Evolutionary conservation across 148 eudicot species (phyloP), one percentile per base, ranked within the genome.

Genomic region (Rhododendron williamsianum): DNA sequence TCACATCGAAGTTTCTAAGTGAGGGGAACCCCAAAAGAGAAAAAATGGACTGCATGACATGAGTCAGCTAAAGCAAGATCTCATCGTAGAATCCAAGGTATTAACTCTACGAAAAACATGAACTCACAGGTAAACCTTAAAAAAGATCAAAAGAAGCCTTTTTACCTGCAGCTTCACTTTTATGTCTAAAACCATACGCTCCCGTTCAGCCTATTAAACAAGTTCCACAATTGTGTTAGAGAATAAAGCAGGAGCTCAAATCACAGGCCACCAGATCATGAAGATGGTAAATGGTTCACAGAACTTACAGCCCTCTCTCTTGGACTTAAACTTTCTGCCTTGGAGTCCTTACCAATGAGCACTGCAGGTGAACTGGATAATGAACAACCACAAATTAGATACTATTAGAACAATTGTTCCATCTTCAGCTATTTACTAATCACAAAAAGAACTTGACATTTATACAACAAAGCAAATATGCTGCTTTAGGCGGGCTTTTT

Each of bases 111-210:
- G 13, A 48, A 83, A 46, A n/a, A 45, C 35, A 46, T 71, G 43
- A 9, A 46, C 45, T 10, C 43, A 54, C 1, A 21, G 48, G 46
- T 56, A 19, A 36, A 81, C 30, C 72, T 56, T 15, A 12, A 19
- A 36, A 30, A 52, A 38, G 36, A 76, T 69, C 12, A 74, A 10
- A 35, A 23, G 36, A 58, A 45, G 56, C 52, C 18, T 5, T 41
- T 71, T 86, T 85, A 96, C 99, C 99, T 97, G 99, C 87, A 97
- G 89, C 94, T 97, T 97, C 86, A 97, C 99, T 94, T 97, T 80
- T 67, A 97, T 97, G 91, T 95, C 99, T 86, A 95, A 90, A 83
- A 97, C 98, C 98, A 97, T 97, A 89, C 98, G 98, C 82, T 95
- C 98, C 83, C 98, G 90, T 88, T 97, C 99, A 46, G 98, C 99